phyloP scores from a whole-genome alignment of 2,329 filamentous ascomycete genomes.

The Plectosphaerella cucumerina region DNA sequence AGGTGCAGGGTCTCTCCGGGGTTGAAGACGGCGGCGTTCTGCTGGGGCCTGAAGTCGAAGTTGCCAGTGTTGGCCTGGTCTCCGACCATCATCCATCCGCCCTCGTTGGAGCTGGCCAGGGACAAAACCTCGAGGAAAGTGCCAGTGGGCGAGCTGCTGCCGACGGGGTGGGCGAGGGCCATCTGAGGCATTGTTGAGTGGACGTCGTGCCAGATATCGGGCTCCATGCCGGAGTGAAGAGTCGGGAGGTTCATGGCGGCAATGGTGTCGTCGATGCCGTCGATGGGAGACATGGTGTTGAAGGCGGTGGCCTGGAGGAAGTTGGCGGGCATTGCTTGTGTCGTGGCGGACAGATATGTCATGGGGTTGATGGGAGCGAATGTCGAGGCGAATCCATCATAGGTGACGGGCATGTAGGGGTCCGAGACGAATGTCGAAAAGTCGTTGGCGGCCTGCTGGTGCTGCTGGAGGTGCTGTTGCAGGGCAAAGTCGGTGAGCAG shows the following conservation, averaged over 20 bases:
- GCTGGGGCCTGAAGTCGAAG: slow-evolving; percentile 49
- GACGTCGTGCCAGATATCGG: slow-evolving; percentile 78
- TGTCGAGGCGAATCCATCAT: slow-evolving; percentile 43
- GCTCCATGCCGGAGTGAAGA: slow-evolving; percentile 43
- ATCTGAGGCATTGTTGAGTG: slow-evolving; percentile 48
- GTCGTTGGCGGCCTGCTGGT: slow-evolving; percentile 35
- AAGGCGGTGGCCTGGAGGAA: slow-evolving; percentile 61
- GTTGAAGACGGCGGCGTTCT: slow-evolving; percentile 76
- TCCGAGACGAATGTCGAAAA: slow-evolving; percentile 54
- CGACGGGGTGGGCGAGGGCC: slow-evolving; percentile 35
- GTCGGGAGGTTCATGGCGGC: slow-evolving; percentile 53
- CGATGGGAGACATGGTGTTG: slow-evolving; percentile 50
- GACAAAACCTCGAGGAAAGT: slow-evolving; percentile 82
- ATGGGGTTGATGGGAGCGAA: slow-evolving; percentile 51
- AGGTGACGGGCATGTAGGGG: slow-evolving; percentile 23
- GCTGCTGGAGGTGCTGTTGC: slow-evolving; percentile 47
- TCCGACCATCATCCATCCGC: slow-evolving; percentile 75
- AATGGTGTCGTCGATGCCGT: slow-evolving; percentile 50
- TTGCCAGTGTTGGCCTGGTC: slow-evolving; percentile 56
- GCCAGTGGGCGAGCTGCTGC: slow-evolving; percentile 40
- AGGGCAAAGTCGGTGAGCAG: slow-evolving; percentile 60
- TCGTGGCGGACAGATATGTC: slow-evolving; percentile 58
- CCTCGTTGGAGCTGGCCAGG: slow-evolving; percentile 74
- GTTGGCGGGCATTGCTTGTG: slow-evolving; percentile 59
- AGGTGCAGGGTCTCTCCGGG: slow-evolving; percentile 87